Evolutionary conservation across 768 basidiomycete genomes (phyloP).

Genomic region (Tricholoma saponaceum): DNA sequence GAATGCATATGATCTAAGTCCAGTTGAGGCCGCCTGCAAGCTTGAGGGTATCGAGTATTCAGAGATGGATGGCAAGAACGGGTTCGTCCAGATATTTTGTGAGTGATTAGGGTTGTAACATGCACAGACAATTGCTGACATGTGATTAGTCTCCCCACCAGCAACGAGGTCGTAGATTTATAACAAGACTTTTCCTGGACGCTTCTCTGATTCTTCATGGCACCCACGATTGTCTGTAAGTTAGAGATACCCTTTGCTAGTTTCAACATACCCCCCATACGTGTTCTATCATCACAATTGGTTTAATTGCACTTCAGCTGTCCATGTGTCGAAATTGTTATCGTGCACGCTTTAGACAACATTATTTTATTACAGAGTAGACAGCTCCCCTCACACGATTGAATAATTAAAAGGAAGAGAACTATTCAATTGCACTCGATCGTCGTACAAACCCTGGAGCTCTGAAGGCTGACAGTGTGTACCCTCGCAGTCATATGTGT

Average conservation of each 20-base stretch:
- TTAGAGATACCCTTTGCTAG: not conserved
- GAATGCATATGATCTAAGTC: slow-evolving; percentile 1
- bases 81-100: slow-evolving; percentile 14
- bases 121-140: not conserved
- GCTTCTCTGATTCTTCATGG: not conserved
- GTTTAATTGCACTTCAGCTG: not conserved
- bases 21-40: slow-evolving; percentile 4
- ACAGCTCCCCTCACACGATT: too few species aligned
- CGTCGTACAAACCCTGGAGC: too few species aligned
- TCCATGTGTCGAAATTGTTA: not conserved
- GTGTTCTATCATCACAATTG: not conserved
- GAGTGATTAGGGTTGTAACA: not conserved
- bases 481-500: not conserved
- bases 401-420: too few species aligned
- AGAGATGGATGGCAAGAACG: slow-evolving; percentile 3
- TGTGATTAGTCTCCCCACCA: not conserved
- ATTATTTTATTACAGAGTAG: too few species aligned
- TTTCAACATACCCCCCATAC: not conserved
- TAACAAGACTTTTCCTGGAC: not conserved
- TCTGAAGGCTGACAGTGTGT: too few species aligned
- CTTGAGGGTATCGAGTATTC: slow-evolving; percentile 6
- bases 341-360: not conserved
- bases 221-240: not conserved
- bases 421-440: too few species aligned
- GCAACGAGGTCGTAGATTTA: not conserved